Percentiles rank a stretch among this genome's conserved stretches.
phyloP scores from a whole-genome alignment of 106 monocot genomes.

The Agapanthus africanus region DNA sequence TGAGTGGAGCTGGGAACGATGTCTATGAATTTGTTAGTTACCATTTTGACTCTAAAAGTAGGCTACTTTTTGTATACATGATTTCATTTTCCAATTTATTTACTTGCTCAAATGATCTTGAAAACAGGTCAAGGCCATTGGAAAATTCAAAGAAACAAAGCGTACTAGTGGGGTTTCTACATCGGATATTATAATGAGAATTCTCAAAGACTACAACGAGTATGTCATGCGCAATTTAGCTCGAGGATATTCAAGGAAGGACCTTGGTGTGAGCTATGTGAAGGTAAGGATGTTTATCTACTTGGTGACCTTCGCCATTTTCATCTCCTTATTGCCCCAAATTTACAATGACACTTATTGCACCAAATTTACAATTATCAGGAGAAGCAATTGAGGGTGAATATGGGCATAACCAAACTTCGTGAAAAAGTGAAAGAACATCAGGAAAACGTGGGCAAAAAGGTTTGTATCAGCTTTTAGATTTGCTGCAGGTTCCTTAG shows the following conservation, averaged over 20 bases:
- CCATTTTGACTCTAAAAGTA: constrained; percentile 2
- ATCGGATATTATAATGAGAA: constrained; percentile 88
- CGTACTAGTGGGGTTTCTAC: constrained; percentile 78
- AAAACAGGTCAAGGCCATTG: constrained; percentile 64
- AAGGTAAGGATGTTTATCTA: constrained; percentile 33
- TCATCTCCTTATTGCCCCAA: not conserved
- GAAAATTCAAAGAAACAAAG: constrained; percentile 86
- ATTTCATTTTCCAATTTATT: not conserved
- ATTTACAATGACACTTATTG: not conserved
- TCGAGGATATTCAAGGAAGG: constrained; percentile 74
- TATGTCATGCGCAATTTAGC: constrained; percentile 93
- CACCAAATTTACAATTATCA: constrained; percentile 7
- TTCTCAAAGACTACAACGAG: constrained; percentile 78
- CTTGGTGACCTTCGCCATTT: not conserved
- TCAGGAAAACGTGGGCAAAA: constrained; percentile 47
- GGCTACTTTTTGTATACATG: constrained; percentile 2
- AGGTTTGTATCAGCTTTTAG: constrained; percentile 5
- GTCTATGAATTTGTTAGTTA: constrained; percentile 87
- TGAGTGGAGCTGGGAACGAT: constrained; percentile 79
- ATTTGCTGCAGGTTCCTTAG: not conserved
- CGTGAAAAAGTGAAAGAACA: constrained; percentile 52
- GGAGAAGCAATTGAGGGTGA: constrained; percentile 32
- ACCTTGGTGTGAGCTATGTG: constrained; percentile 82
- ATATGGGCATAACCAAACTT: constrained; percentile 23
- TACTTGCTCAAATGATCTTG: constrained; percentile 6